A percentile compares a stretch with the other conserved stretches of the same genome.
phyloP scores from a whole-genome alignment of 2,329 filamentous ascomycete genomes.

The Talaromyces marneffei region DNA sequence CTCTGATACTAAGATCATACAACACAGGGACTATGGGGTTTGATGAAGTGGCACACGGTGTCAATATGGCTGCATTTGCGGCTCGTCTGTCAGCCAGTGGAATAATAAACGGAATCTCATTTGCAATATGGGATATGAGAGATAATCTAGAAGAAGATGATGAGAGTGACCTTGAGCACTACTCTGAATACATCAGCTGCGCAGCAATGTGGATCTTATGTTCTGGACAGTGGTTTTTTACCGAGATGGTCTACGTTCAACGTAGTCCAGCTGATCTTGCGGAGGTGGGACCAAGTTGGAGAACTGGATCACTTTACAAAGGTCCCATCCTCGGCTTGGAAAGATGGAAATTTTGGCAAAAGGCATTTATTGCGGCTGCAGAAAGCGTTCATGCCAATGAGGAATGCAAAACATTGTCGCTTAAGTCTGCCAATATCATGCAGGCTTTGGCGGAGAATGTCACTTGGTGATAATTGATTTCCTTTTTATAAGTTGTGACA shows the following conservation, averaged over 20 bases:
- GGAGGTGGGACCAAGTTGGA: too few species aligned
- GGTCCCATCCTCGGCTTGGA: slow-evolving; percentile 1
- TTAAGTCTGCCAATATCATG: slow-evolving; percentile 3
- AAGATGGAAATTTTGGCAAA: slow-evolving; percentile 11
- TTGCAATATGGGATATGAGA: not conserved
- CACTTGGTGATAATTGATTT: too few species aligned
- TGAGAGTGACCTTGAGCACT: too few species aligned
- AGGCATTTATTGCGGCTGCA: slow-evolving; percentile 1
- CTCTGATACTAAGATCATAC: too few species aligned
- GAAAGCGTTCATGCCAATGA: not conserved
- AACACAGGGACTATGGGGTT: too few species aligned
- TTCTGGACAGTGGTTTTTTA: slow-evolving; percentile 9
- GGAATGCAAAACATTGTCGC: not conserved
- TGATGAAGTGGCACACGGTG: not conserved
- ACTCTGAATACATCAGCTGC: too few species aligned
- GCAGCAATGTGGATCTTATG: slow-evolving; percentile 11
- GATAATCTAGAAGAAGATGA: not conserved
- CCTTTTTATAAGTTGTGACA: too few species aligned
- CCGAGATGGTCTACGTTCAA: not conserved
- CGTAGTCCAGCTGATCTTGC: not conserved
- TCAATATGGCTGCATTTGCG: not conserved
- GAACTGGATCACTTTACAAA: not conserved
- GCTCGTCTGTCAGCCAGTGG: not conserved
- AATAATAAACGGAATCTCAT: not conserved
- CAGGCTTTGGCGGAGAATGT: not conserved